Percentiles rank a stretch among this genome's conserved stretches.
phyloP scores from a whole-genome alignment of 2,329 filamentous ascomycete species.

The Colletotrichum lini region DNA sequence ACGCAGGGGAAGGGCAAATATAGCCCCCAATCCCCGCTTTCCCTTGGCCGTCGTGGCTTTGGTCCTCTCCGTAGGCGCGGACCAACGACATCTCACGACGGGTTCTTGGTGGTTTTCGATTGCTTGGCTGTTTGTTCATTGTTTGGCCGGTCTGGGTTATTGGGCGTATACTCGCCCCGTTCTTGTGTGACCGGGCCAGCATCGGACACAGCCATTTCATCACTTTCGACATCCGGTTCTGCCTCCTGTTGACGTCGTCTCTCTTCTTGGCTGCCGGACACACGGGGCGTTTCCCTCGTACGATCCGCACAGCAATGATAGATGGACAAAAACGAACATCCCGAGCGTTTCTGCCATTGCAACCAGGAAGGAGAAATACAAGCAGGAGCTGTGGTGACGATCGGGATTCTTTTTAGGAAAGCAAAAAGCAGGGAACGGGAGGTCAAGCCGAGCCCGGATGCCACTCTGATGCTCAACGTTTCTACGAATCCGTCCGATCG shows the following conservation, averaged over 20 bases:
- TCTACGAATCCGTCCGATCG: slow-evolving; percentile 3
- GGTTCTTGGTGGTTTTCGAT: neutral
- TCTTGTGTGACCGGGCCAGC: neutral
- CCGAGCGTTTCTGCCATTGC: neutral
- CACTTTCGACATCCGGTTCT: slow-evolving; percentile 6
- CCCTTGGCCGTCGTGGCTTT: neutral
- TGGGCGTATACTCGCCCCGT: neutral
- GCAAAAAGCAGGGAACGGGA: neutral
- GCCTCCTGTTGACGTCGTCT: neutral
- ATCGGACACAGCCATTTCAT: neutral
- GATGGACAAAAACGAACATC: neutral
- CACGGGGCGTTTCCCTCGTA: neutral
- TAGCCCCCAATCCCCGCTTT: slow-evolving; percentile 13
- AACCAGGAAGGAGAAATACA: too few species aligned
- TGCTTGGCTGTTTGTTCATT: neutral
- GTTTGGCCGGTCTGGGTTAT: neutral
- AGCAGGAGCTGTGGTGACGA: neutral
- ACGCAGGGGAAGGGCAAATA: slow-evolving; percentile 40
- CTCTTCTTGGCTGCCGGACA: neutral
- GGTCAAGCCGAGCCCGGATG: neutral
- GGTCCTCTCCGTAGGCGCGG: slow-evolving; percentile 11
- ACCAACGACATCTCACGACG: slow-evolving; percentile 26
- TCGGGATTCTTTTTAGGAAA: neutral
- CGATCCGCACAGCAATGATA: neutral
- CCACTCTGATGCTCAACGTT: neutral